phyloP scores from a whole-genome alignment of 129 eudicot genomes.

The Dittrichia graveolens region DNA sequence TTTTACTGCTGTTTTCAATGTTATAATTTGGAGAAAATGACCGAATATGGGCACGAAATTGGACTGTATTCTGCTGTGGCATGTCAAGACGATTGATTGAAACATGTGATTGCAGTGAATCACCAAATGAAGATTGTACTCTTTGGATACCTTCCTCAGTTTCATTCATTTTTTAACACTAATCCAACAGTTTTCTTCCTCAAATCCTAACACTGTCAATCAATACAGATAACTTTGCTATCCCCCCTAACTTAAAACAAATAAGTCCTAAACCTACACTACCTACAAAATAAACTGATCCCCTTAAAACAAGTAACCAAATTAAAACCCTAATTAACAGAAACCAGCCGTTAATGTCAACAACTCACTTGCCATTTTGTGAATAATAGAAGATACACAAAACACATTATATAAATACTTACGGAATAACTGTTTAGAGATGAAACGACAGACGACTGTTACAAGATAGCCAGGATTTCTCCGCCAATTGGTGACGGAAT shows the following conservation, averaged over 20 bases:
- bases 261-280: conserved; percentile 16
- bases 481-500: conserved; percentile 56
- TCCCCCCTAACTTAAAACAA: background rate
- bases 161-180: conserved; percentile 55
- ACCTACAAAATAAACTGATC: background rate
- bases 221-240: conserved; percentile 2
- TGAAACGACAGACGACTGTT: conserved; percentile 26
- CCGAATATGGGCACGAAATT: conserved; percentile 54
- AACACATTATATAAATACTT: conserved; percentile 22
- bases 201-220: conserved; percentile 12
- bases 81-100: conserved; percentile 49
- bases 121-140: conserved; percentile 58
- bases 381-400: conserved; percentile 16
- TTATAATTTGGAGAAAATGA: conserved; percentile 46
- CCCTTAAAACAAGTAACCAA: background rate
- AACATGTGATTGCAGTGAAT: conserved; percentile 34
- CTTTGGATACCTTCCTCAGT: conserved; percentile 58
- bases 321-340: conserved; percentile 11
- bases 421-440: conserved; percentile 14
- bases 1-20: conserved; percentile 42
- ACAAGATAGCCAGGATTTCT: conserved; percentile 41
- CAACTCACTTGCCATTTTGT: background rate
- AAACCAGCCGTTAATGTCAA: conserved; percentile 18
- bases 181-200: background rate
- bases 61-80: conserved; percentile 48